Evolutionary conservation across 2,329 filamentous ascomycete genomes (phyloP), one percentile per base, ranked within the genome.

Genomic region (Botrytis hyacinthi): DNA sequence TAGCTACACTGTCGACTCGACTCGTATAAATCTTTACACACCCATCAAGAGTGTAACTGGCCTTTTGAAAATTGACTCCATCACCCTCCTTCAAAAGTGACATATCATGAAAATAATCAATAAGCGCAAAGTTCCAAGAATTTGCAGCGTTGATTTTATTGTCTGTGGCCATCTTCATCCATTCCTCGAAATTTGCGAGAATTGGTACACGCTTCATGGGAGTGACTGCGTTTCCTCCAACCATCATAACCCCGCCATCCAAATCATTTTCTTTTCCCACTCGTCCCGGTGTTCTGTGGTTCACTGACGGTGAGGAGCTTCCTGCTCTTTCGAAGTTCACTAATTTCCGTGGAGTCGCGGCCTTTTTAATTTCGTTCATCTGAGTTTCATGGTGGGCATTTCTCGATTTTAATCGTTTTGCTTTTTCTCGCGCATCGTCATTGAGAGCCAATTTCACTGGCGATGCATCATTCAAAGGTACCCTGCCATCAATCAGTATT

Each of bases 161-260:
- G 85, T 99, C 96, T 26, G 96, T 98, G 3, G 96, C 96, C 94
- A 99, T 97, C 87, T 98, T 99, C 94, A 99, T 98, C 96, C 95
- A 98, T 82, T 99, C 96, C 82, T 99, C 96, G 79, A 98, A 99
- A 83, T 99, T 99, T 80, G 96, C 96, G 72, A 99, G 86, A 78
- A 99, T 92, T 1, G 96, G 96, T 42, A 97, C 93, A 75, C 95
- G 92, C 87, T 97, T 97, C 92, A 97, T 95, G 71, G 95, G 96
- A 74, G 96, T 98, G 71, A 97, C 92, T 54, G 92, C 93, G 76
- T 87, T 89, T 46, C 93, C 92, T 74, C 89, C 90, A 63, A 93
- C 91, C 79, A 90, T 87, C 76, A 90, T 85, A 74, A 89, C 86
- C 51, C 90, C 88, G 76, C 89, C 86, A 76, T 88, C 87, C 22